A percentile compares a stretch with the other conserved stretches of the same genome.
Evolutionary conservation across 352 stramenopile genomes (phyloP).

Genomic region (Blastocystis sp.): DNA sequence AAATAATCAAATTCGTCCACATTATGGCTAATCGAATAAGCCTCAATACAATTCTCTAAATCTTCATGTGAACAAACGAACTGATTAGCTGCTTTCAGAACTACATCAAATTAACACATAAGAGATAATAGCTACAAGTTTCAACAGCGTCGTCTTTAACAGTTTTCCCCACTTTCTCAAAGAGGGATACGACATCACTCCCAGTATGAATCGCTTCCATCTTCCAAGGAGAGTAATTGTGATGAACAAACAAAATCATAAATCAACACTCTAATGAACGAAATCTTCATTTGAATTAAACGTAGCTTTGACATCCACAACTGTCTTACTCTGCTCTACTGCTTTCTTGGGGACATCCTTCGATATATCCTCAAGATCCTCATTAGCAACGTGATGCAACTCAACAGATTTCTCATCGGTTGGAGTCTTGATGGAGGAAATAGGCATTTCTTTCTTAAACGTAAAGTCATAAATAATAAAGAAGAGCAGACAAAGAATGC

Average conservation of each 20-base stretch:
- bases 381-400: constrained; percentile 40
- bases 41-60: background rate
- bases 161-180: background rate
- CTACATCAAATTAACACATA: background rate
- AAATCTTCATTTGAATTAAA: constrained; percentile 37
- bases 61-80: background rate
- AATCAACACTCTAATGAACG: constrained; percentile 33
- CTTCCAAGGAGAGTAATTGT: background rate
- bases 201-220: background rate
- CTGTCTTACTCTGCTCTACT: background rate
- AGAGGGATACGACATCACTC: background rate
- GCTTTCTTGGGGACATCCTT: constrained; percentile 37
- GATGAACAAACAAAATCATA: background rate
- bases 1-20: constrained; percentile 32
- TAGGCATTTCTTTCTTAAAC: background rate
- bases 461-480: constrained; percentile 67
- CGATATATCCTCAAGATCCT: constrained; percentile 49
- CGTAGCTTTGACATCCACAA: background rate
- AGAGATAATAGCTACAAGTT: background rate
- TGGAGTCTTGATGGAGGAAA: background rate
- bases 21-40: constrained; percentile 6
- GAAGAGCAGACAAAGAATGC: constrained; percentile 75
- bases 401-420: constrained; percentile 2
- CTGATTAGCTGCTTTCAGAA: background rate
- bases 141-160: constrained; percentile 20